These are phyloP conservation scores for Tympanopsis confertula DNA, from an alignment of 2,329 filamentous ascomycete genomes.

Conservation along the genomic window DNA sequence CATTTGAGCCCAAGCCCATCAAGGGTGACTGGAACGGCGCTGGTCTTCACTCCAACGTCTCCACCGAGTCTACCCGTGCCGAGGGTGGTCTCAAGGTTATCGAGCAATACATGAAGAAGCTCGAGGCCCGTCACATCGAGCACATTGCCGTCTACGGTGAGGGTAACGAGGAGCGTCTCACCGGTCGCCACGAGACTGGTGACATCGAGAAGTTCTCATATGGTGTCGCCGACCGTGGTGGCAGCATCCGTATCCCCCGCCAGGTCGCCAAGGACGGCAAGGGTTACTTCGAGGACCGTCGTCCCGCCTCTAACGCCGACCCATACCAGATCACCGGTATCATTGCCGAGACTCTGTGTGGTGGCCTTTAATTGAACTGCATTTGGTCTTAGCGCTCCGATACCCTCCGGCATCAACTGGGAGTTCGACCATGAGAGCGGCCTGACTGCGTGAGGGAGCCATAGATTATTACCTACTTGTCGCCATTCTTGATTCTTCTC, in stretches of 20 bases:
- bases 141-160: conserved; percentile 47
- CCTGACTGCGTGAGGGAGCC: background rate
- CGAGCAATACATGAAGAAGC: conserved; percentile 74
- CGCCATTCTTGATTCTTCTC: background rate
- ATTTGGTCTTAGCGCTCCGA: background rate
- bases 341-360: conserved; percentile 53
- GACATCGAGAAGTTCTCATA: conserved; percentile 86
- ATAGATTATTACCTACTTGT: too few species aligned
- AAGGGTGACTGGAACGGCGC: conserved; percentile 39
- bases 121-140: conserved; percentile 65
- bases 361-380: background rate
- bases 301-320: conserved; percentile 75
- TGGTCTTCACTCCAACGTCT: conserved; percentile 55
- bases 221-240: conserved; percentile 91
- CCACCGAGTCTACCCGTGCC: conserved; percentile 73
- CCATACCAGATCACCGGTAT: conserved; percentile 69
- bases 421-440: background rate
- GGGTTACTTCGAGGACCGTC: conserved; percentile 85
- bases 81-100: conserved; percentile 95
- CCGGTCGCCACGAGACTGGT: conserved; percentile 87
- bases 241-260: conserved; percentile 84
- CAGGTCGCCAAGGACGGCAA: conserved; percentile 76
- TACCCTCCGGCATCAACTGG: conserved; percentile 1
- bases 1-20: conserved; percentile 90
- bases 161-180: conserved; percentile 89